Conservation (phyloP, 192 early-diverging fungal species). For the Coemansia sp. region DNA sequence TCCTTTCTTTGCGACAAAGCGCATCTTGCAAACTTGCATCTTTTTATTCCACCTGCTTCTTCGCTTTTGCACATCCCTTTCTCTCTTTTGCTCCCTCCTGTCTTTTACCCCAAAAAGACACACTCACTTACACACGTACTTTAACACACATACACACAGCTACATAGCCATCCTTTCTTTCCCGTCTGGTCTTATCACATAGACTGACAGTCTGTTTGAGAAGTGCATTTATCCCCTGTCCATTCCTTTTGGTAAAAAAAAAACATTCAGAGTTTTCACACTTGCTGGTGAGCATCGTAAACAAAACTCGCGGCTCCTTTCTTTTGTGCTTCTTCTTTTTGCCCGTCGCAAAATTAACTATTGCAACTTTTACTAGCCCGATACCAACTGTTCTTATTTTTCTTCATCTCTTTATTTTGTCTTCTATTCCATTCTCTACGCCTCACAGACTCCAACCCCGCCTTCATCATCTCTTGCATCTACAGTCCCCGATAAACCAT, state of each 20-base stretch:
- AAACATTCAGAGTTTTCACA: too few species aligned
- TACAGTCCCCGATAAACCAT: not conserved
- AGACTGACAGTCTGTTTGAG: too few species aligned
- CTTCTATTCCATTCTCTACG: not conserved
- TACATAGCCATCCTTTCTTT: too few species aligned
- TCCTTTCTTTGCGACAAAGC: constrained; percentile 11
- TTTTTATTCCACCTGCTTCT: not conserved
- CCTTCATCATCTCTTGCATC: not conserved
- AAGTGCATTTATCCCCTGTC: too few species aligned
- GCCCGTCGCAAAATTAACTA: not conserved
- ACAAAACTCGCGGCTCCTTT: not conserved
- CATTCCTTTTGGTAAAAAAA: too few species aligned
- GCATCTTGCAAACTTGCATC: not conserved
- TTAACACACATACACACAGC: too few species aligned
- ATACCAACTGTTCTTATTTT: too few species aligned
- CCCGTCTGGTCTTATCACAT: too few species aligned
- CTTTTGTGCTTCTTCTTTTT: not conserved
- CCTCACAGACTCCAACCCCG: not conserved
- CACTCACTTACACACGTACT: too few species aligned
- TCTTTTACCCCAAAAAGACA: not conserved
- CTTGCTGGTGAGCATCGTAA: too few species aligned
- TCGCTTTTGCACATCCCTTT: not conserved
- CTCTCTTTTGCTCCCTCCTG: not conserved
- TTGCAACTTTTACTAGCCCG: too few species aligned
- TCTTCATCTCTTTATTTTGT: not conserved